Evolutionary conservation across 192 early-diverging fungal genomes (phyloP).

Genomic region (Lobosporangium transversale): DNA sequence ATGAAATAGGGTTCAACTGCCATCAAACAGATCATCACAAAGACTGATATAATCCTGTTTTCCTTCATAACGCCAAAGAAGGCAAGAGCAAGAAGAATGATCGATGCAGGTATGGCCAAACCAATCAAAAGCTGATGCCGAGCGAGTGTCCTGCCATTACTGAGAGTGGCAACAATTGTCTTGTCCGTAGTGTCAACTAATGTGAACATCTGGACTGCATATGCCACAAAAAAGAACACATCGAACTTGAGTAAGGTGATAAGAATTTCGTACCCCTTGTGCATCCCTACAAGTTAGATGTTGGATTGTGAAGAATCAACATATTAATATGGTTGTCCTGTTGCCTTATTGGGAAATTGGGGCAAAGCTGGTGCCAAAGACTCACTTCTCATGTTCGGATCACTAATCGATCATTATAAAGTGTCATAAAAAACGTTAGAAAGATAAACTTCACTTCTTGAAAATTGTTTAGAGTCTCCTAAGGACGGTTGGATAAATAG

Average conservation of each 20-base stretch:
- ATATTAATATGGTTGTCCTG: too few species aligned
- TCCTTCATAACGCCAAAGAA: slow-evolving; percentile 48
- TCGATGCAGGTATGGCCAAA: slow-evolving; percentile 29
- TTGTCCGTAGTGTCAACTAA: slow-evolving; percentile 65
- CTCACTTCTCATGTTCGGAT: slow-evolving; percentile 40
- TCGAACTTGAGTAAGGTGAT: slow-evolving; percentile 73
- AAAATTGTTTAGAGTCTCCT: too few species aligned
- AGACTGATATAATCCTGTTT: slow-evolving; percentile 19
- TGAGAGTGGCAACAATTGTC: slow-evolving; percentile 31
- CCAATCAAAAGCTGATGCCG: slow-evolving; percentile 37
- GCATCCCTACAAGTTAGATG: slow-evolving; percentile 47
- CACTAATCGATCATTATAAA: slow-evolving; percentile 22
- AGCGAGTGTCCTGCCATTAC: slow-evolving; percentile 8
- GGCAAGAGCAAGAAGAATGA: slow-evolving; percentile 26
- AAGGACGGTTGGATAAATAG: too few species aligned
- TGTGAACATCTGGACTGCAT: slow-evolving; percentile 68
- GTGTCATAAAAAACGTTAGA: too few species aligned
- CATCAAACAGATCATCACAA: slow-evolving; percentile 42
- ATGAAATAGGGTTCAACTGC: slow-evolving; percentile 42
- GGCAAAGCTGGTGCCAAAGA: too few species aligned
- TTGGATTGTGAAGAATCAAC: too few species aligned
- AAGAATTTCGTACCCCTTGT: slow-evolving; percentile 71
- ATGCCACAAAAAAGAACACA: slow-evolving; percentile 71
- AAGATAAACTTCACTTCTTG: too few species aligned
- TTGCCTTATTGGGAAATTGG: too few species aligned